A percentile compares a stretch with the other conserved stretches of the same genome.
Evolutionary conservation across 2,329 filamentous ascomycete species (phyloP).

Genomic region (Pseudomassariella vexata): DNA sequence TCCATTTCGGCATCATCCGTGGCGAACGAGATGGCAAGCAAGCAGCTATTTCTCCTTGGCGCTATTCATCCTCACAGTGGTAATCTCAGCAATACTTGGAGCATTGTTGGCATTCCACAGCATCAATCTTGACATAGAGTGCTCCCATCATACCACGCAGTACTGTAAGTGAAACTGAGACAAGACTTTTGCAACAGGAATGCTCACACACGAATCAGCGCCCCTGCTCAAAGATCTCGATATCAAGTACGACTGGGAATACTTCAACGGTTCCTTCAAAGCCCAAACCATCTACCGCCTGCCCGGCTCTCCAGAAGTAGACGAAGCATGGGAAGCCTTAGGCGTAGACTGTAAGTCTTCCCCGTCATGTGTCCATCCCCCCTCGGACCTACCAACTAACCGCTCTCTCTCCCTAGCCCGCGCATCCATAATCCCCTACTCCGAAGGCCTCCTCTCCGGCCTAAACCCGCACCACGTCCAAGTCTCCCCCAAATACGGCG

Average conservation of each 20-base stretch:
- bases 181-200: background rate
- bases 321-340: slow-evolving; percentile 45
- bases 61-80: slow-evolving; percentile 1
- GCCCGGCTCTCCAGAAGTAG: slow-evolving; percentile 44
- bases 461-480: slow-evolving; percentile 50
- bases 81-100: slow-evolving; percentile 1
- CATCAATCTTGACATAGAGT: slow-evolving; percentile 4
- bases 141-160: slow-evolving; percentile 3
- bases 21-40: background rate
- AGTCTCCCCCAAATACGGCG: slow-evolving; percentile 47
- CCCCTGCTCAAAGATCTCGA: slow-evolving; percentile 29
- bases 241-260: slow-evolving; percentile 31
- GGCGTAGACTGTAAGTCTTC: slow-evolving; percentile 5
- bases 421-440: slow-evolving; percentile 40
- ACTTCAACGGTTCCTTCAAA: slow-evolving; percentile 53
- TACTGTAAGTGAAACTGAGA: no score
- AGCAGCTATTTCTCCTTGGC: background rate
- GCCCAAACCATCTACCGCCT: slow-evolving; percentile 48
- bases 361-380: background rate
- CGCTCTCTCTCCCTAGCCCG: slow-evolving; percentile 14
- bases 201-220: slow-evolving; percentile 5
- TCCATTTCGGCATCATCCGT: background rate
- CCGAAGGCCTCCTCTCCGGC: slow-evolving; percentile 44
- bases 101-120: slow-evolving; percentile 1
- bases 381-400: background rate